These are phyloP conservation scores for Phytopythium oedochilum DNA, from an alignment of 352 stramenopile species.

Conservation along the genomic window DNA sequence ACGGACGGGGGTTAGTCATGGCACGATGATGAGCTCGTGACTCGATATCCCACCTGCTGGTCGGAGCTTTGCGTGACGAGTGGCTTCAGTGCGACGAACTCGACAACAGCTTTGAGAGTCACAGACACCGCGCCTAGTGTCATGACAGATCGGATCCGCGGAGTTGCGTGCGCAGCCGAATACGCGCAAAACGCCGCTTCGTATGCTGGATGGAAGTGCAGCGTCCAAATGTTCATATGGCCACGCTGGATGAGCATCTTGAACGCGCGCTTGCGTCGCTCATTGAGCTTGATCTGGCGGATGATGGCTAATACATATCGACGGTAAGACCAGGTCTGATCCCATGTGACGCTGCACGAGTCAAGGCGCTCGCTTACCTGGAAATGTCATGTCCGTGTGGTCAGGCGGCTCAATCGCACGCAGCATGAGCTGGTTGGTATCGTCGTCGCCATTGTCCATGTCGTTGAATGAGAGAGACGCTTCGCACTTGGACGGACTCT, in stretches of 20 bases:
- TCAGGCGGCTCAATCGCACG: conserved; percentile 27
- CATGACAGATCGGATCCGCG: conserved; percentile 30
- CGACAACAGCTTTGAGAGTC: conserved; percentile 20
- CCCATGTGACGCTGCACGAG: not conserved
- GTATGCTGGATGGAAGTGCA: conserved; percentile 29
- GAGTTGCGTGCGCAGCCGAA: conserved; percentile 22
- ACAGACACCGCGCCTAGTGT: conserved; percentile 24
- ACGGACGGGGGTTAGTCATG: not conserved
- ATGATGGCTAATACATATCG: conserved; percentile 14
- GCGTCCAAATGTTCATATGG: conserved; percentile 30
- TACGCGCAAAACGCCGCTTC: conserved; percentile 22
- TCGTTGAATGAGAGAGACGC: not conserved
- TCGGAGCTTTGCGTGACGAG: not conserved
- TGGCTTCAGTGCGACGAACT: conserved; percentile 6
- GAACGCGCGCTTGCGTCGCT: conserved; percentile 25
- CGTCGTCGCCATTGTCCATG: not conserved
- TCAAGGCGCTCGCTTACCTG: conserved; percentile 1
- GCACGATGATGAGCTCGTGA: too few species aligned
- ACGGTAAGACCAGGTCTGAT: not conserved
- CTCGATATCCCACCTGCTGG: not conserved
- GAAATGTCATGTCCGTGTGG: conserved; percentile 16
- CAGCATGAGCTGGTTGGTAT: conserved; percentile 20
- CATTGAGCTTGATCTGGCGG: conserved; percentile 23
- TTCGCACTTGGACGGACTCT: not conserved
- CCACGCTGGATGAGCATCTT: conserved; percentile 30